Evolutionary conservation across 345 rosid genomes (phyloP).

Genomic region (Psidium guajava): DNA sequence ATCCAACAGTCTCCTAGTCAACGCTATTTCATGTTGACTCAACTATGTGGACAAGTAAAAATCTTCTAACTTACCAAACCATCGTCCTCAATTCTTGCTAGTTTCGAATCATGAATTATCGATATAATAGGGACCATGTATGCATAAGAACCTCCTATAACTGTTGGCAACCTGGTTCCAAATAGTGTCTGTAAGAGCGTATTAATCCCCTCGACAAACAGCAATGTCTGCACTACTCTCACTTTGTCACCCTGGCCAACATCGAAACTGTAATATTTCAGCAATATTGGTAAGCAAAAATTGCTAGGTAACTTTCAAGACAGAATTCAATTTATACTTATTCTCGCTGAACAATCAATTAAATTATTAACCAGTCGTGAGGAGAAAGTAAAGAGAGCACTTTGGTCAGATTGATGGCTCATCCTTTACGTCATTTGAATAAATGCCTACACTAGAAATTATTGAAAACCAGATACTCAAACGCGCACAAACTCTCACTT

Average conservation of each 20-base stretch:
- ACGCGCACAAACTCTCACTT: background rate
- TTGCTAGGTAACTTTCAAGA: background rate
- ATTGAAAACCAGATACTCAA: background rate
- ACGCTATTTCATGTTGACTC: background rate
- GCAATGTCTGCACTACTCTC: constrained; percentile 86
- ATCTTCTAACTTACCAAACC: constrained; percentile 51
- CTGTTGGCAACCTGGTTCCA: constrained; percentile 90
- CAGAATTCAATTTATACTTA: background rate
- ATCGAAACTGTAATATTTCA: background rate
- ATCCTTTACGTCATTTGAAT: background rate
- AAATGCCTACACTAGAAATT: background rate
- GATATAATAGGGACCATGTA: constrained; percentile 96
- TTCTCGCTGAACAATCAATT: background rate
- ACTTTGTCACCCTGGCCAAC: constrained; percentile 75
- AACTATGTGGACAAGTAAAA: background rate
- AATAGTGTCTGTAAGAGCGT: constrained; percentile 87
- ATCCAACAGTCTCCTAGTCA: background rate
- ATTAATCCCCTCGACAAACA: constrained; percentile 86
- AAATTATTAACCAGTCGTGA: background rate
- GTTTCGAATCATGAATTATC: constrained; percentile 73
- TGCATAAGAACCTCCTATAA: constrained; percentile 93
- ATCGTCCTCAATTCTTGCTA: constrained; percentile 56
- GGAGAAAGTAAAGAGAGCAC: background rate
- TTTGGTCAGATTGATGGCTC: background rate
- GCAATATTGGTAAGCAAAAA: background rate